phyloP scores from a whole-genome alignment of 2,329 filamentous ascomycete genomes.

The Didymella exigua region DNA sequence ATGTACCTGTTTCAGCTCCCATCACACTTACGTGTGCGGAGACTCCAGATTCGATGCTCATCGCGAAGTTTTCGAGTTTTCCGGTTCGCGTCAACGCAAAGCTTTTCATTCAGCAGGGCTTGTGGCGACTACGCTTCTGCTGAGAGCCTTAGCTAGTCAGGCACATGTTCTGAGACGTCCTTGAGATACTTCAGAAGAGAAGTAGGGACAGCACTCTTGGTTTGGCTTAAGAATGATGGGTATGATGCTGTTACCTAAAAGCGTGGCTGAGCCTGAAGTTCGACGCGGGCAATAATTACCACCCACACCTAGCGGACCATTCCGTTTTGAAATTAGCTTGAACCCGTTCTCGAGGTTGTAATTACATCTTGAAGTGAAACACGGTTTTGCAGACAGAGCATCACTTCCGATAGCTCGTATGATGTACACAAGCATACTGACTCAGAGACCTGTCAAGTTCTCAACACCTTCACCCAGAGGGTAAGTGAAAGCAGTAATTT shows the following conservation, averaged over 20 bases:
- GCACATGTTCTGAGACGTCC: neutral
- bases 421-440: neutral
- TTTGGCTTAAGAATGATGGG: neutral
- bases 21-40: neutral
- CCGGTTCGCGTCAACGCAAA: neutral
- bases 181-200: neutral
- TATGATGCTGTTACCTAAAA: neutral
- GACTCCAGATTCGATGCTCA: neutral
- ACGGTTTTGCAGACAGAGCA: neutral
- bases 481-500: slow-evolving; percentile 4
- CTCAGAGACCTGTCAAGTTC: neutral
- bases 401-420: no score
- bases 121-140: neutral
- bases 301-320: neutral
- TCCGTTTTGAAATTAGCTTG: neutral
- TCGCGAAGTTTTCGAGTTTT: neutral
- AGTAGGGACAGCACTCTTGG: neutral
- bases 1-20: neutral
- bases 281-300: no score
- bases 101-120: neutral
- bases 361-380: neutral
- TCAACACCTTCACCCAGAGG: neutral
- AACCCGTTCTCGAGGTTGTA: neutral
- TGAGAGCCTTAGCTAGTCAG: no score
- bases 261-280: neutral